Evolutionary conservation across 495 filamentous ascomycete genomes (phyloP).

Genomic region (Talaromyces wortmannii): DNA sequence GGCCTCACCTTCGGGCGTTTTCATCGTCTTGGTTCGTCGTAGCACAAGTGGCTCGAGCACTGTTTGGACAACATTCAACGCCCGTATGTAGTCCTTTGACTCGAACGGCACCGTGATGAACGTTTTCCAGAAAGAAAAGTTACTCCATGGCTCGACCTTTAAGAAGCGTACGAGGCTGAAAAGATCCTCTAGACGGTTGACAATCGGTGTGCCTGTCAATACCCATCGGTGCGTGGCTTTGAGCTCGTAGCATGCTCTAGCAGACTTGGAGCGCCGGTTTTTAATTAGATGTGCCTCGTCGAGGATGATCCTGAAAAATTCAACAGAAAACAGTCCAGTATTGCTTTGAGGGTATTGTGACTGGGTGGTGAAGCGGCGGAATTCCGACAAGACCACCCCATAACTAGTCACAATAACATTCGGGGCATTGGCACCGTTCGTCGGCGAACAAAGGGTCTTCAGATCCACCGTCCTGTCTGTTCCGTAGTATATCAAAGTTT

Average conservation of each 20-base stretch:
- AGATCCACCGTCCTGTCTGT: conserved; percentile 72
- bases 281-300: conserved; percentile 96
- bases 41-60: conserved; percentile 95
- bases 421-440: conserved; percentile 68
- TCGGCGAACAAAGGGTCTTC: conserved; percentile 65
- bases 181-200: conserved; percentile 94
- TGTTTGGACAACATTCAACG: conserved; percentile 94
- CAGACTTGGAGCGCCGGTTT: conserved; percentile 82
- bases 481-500: conserved; percentile 86
- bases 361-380: conserved; percentile 54
- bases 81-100: conserved; percentile 84
- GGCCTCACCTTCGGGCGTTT: conserved; percentile 81
- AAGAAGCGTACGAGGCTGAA: conserved; percentile 91
- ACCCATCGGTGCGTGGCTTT: conserved; percentile 83
- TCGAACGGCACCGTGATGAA: conserved; percentile 98
- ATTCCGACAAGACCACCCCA: conserved; percentile 86
- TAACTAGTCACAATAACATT: conserved; percentile 95
- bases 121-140: conserved; percentile 98
- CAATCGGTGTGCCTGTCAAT: conserved; percentile 92
- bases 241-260: conserved; percentile 87
- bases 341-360: conserved; percentile 49
- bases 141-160: conserved; percentile 92
- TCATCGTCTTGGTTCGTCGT: conserved; percentile 94
- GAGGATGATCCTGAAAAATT: conserved; percentile 90
- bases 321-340: conserved; percentile 79